phyloP scores from a whole-genome alignment of 2,329 filamentous ascomycete genomes.

The Diaporthe helianthi region DNA sequence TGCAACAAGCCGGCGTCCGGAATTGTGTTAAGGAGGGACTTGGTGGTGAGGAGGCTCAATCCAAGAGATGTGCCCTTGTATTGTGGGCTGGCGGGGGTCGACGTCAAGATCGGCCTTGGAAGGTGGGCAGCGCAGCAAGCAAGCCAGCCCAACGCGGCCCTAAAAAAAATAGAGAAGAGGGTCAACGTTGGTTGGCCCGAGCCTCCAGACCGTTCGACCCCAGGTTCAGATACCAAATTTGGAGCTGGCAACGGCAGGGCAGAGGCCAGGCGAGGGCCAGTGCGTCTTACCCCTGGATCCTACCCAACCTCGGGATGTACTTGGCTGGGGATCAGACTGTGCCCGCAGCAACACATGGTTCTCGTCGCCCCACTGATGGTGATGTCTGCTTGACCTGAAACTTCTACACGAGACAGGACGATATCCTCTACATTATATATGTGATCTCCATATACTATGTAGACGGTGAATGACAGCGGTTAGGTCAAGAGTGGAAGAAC shows the following conservation, averaged over 20 bases:
- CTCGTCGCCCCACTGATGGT: constrained; percentile 1
- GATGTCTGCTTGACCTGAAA: constrained; percentile 19
- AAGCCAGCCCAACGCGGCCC: constrained; percentile 11
- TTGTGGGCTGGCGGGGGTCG: constrained; percentile 13
- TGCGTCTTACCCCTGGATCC: constrained; percentile 19
- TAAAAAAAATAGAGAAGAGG: constrained; percentile 23
- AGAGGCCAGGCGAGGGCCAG: constrained; percentile 11
- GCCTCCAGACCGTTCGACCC: constrained; percentile 17
- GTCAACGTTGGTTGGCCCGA: constrained; percentile 17
- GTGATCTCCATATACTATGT: not conserved
- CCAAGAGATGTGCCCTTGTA: constrained; percentile 18
- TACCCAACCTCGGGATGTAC: constrained; percentile 22
- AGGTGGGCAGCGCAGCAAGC: constrained; percentile 4
- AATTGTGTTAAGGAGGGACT: not conserved
- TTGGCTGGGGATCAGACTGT: constrained; percentile 17
- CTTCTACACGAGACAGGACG: constrained; percentile 8
- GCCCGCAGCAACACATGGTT: not conserved
- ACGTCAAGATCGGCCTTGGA: constrained; percentile 19
- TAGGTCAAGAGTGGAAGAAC: constrained; percentile 12
- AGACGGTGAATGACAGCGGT: not conserved
- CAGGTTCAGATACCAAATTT: constrained; percentile 18
- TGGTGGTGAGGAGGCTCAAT: not conserved
- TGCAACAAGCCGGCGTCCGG: not conserved
- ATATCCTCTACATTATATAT: not conserved
- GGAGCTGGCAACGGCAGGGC: constrained; percentile 18